These are phyloP conservation scores for Globisporangium ultimum DNA, from an alignment of 352 stramenopile species.

Conservation along the genomic window DNA sequence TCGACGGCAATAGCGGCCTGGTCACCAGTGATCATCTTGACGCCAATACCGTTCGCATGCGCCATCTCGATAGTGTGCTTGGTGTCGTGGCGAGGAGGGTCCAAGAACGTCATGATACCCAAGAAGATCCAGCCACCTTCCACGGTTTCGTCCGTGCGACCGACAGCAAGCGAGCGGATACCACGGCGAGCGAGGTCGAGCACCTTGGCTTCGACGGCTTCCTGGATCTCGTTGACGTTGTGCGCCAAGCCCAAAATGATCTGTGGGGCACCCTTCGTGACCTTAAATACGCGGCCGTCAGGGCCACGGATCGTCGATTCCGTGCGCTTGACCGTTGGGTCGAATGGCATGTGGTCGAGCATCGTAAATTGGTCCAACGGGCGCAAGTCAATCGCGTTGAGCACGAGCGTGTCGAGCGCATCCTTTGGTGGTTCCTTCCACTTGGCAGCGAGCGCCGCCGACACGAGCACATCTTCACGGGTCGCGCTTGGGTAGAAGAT, in stretches of 20 bases:
- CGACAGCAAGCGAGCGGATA: constrained; percentile 88
- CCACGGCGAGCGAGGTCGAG: constrained; percentile 86
- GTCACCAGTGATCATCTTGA: constrained; percentile 98
- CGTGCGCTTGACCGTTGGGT: constrained; percentile 89
- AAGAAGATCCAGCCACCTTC: constrained; percentile 91
- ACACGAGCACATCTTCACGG: constrained; percentile 87
- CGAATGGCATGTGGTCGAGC: constrained; percentile 81
- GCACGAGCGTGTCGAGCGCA: constrained; percentile 91
- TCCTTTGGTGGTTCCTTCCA: constrained; percentile 93
- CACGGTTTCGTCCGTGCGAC: constrained; percentile 63
- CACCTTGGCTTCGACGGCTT: constrained; percentile 86
- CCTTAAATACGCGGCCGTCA: constrained; percentile 87
- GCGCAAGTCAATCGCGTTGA: constrained; percentile 83
- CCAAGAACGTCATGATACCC: constrained; percentile 94
- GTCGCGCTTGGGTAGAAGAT: constrained; percentile 80
- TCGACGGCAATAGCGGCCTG: constrained; percentile 92
- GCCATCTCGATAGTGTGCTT: constrained; percentile 91
- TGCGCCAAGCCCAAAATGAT: constrained; percentile 85
- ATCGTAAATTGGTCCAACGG: constrained; percentile 84
- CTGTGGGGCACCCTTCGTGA: constrained; percentile 94
- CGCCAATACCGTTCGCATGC: constrained; percentile 89
- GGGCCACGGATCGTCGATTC: constrained; percentile 87
- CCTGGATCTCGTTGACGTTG: constrained; percentile 74
- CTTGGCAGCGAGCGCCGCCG: constrained; percentile 91
- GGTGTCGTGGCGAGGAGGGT: constrained; percentile 94